A percentile compares a stretch with the other conserved stretches of the same genome.
These are phyloP conservation scores for Lolium multiflorum DNA, from an alignment of 176 grass and related monocot species.

Conservation along the genomic window DNA sequence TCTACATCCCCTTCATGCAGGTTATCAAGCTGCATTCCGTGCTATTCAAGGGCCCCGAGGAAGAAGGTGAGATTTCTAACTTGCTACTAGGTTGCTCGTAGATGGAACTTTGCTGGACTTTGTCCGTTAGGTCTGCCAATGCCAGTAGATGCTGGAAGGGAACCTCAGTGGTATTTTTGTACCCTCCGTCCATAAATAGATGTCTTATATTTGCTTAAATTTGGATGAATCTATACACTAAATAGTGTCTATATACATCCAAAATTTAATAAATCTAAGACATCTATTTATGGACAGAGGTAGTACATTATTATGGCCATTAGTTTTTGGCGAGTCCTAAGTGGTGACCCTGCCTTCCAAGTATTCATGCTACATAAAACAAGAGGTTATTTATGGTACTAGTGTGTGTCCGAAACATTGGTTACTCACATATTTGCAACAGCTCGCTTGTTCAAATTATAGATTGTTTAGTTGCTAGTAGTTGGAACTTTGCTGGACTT, in stretches of 20 bases:
- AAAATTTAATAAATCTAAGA: too few relatives aligned
- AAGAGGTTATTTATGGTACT: not conserved
- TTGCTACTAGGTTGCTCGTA: not conserved
- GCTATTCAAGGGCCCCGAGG: constrained; percentile 79
- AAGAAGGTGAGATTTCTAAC: constrained; percentile 66
- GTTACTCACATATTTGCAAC: not conserved
- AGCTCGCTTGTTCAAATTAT: not conserved
- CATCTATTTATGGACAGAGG: too few relatives aligned
- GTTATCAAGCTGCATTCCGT: constrained; percentile 88
- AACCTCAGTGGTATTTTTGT: not conserved
- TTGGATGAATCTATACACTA: too few relatives aligned
- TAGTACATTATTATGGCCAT: not conserved
- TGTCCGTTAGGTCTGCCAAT: not conserved
- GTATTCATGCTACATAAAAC: not conserved
- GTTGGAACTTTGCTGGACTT: too few relatives aligned
- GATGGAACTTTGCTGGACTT: not conserved
- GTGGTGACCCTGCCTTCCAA: not conserved
- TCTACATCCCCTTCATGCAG: constrained; percentile 91
- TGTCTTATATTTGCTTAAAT: too few relatives aligned
- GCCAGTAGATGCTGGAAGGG: not conserved
- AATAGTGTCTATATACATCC: too few relatives aligned
- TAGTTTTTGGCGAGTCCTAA: not conserved
- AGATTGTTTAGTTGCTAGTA: not conserved
- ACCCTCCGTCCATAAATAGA: too few relatives aligned
- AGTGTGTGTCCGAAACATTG: not conserved